phyloP scores from a whole-genome alignment of 2,329 filamentous ascomycete species.

The Xylariaceae sp. region DNA sequence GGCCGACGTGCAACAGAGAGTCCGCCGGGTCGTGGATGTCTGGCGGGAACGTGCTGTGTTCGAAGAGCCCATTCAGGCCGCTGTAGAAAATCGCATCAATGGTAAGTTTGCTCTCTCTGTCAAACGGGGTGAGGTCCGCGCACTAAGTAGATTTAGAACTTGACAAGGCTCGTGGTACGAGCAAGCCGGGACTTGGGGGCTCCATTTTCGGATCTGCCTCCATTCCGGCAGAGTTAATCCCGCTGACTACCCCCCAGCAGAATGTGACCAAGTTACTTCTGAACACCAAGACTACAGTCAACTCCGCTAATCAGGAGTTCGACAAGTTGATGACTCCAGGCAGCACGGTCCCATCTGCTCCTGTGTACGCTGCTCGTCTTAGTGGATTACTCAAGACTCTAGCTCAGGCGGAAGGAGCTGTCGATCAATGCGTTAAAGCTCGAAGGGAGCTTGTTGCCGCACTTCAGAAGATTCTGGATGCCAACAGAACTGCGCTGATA shows the following conservation, averaged over 20 bases:
- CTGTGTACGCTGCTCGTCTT: conserved; percentile 88
- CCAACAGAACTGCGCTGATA: conserved; percentile 69
- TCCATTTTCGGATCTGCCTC: conserved; percentile 68
- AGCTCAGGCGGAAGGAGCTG: conserved; percentile 83
- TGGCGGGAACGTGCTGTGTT: conserved; percentile 91
- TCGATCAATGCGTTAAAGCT: conserved; percentile 87
- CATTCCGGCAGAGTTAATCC: conserved; percentile 75
- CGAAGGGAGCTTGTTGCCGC: conserved; percentile 76
- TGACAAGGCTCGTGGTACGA: conserved; percentile 60
- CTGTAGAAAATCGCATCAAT: conserved; percentile 77
- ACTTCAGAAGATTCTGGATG: conserved; percentile 79
- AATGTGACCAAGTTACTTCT: conserved; percentile 73
- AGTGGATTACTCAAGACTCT: conserved; percentile 88
- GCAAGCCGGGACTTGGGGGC: conserved; percentile 54
- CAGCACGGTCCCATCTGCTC: conserved; percentile 72
- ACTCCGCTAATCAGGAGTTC: conserved; percentile 78
- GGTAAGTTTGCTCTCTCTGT: conserved; percentile 55
- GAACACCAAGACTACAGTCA: conserved; percentile 66
- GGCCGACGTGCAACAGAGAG: conserved; percentile 82
- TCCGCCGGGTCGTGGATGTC: conserved; percentile 88
- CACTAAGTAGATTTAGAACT: conserved; percentile 51
- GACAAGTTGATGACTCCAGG: conserved; percentile 77
- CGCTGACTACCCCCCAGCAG: conserved; percentile 74
- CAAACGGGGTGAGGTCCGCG: conserved; percentile 12
- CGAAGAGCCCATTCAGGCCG: conserved; percentile 74